Conservation (phyloP, 176 grass and related monocot species). For the Hyparrhenia diplandra region DNA sequence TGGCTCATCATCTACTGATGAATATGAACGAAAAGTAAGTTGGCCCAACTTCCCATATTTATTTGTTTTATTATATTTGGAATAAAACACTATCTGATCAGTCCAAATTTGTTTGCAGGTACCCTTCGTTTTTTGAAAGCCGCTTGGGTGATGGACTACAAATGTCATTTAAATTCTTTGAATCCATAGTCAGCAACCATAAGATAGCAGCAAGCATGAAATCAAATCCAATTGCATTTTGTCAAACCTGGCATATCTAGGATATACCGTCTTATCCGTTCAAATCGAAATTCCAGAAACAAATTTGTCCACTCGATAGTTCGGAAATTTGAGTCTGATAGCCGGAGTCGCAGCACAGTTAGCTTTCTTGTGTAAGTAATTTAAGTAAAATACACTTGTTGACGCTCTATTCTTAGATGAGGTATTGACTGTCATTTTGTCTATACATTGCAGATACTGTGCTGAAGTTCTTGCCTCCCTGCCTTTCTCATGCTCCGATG, state of each 20-base stretch:
- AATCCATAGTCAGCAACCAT: slow-evolving; percentile 67
- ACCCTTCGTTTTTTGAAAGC: slow-evolving; percentile 95
- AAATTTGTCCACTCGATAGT: slow-evolving; percentile 97
- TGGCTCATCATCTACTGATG: slow-evolving; percentile 94
- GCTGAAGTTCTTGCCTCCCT: slow-evolving; percentile 88
- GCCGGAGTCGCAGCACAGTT: slow-evolving; percentile 53
- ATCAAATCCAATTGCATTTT: slow-evolving; percentile 76
- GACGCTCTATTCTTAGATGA: slow-evolving; percentile 8
- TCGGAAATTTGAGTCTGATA: slow-evolving; percentile 71
- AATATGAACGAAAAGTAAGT: slow-evolving; percentile 99
- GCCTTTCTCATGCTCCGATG: slow-evolving; percentile 86
- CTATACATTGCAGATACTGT: slow-evolving; percentile 76
- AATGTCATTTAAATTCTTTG: slow-evolving; percentile 85
- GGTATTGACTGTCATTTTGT: slow-evolving; percentile 24
- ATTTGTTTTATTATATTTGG: slow-evolving; percentile 3
- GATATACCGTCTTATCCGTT: slow-evolving; percentile 89
- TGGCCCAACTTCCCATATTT: slow-evolving; percentile 8
- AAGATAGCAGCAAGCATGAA: slow-evolving; percentile 51
- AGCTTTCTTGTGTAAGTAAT: slow-evolving; percentile 87
- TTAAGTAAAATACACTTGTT: slow-evolving; percentile 14
- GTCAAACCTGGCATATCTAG: slow-evolving; percentile 83
- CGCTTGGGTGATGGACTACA: slow-evolving; percentile 90
- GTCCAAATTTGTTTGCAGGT: slow-evolving; percentile 53
- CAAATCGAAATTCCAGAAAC: slow-evolving; percentile 91
- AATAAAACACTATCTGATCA: not conserved